Base-by-base conservation (phyloP, 441 rosid species). In the Brassica balearica region DNA sequence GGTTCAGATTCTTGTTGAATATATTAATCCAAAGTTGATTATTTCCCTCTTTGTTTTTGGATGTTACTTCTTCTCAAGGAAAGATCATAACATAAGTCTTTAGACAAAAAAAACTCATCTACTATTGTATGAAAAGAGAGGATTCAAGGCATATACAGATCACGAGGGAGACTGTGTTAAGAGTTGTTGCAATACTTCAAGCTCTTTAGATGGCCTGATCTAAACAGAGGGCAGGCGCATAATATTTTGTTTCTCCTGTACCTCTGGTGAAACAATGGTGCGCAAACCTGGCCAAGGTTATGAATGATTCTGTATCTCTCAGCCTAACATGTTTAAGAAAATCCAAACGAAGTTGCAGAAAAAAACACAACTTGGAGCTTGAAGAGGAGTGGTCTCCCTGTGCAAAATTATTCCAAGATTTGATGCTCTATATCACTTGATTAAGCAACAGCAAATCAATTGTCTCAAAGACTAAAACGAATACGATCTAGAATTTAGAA, bases 141-240 rank as follows among this genome's bases (percentile, higher is more conserved):
- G 38, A 71, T 27, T 65, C 25, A 65, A 58, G 29, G 68, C 20
- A 65, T n/a, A 65, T 71, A 59, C 78, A 79, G 25, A 62, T 91
- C 86, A 91, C 29, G 81, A 81, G 27, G 94, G 90, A 19, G 89
- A 84, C 34, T 0, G 74, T 82, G 82, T 29, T 89, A 92, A 71
- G 93, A 88, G 65, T 88, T 85, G 41, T 79, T 74, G 56, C 68
- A 73, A 85, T 85, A 88, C 85, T 89, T 89, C 87, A 96, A 86
- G 80, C 90, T 86, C 80, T 86, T 96, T 60, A 96, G 77, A 68
- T 83, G 79, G 55, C 93, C 92, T n/a, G 86, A 86, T 56, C 53
- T 73, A 84, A 92, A 68, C 77, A 77, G 43, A 34, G 41, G 41
- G 41, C 41, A 34, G 41, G 2, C 8, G 71, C 70, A 71, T 77